Base-by-base conservation (phyloP, 345 rosid species). In the Xanthoceras sorbifolium region DNA sequence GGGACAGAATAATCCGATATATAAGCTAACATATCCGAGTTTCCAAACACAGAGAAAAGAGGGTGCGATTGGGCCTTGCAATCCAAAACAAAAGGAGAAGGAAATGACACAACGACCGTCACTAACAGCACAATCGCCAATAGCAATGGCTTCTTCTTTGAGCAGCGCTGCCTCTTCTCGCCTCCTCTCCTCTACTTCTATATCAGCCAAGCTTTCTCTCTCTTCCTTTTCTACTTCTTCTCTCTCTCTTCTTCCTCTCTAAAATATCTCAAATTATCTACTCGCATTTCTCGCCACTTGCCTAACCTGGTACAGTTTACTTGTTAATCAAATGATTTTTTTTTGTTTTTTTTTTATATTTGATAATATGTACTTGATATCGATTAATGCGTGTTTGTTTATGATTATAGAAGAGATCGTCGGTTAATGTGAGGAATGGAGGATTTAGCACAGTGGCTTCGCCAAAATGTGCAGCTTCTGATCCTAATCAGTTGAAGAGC, bases 401-500 rank as follows among this genome's bases (percentile, higher is more conserved):
- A 46, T 23, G 14, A 67, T 60, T 72, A 40, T 65, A 93, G 97
- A 84, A 68, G 78, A 76, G 80, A 76, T 72, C 83, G 67, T 75
- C 84, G 44, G 73, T 83, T 64, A 73, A 80, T 48, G 69, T 78
- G 55, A 73, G 67, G 77, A 84, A 78, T 22, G 65, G 74, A 34
- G 75, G 70, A n/a, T 87, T 84, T 74, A 87, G 80, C 79, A 82
- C 89, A 3, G 82, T 81, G 23, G 80, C 90, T 1, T 67, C 84
- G 40, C 83, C 88, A 4, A 84, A 78, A 83, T 87, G 90, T 40
- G 90, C 90, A 15, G 96, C 97, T 15, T 90, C 93, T 31, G 90
- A 92, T 86, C 90, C 91, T 67, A 86, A 79, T 86, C 97, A 95
- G 85, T 65, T 95, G 88, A 88, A 81, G 89, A 90, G 88, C 57